Conservation (phyloP, 352 stramenopile species). For the Phytophthora multivora region DNA sequence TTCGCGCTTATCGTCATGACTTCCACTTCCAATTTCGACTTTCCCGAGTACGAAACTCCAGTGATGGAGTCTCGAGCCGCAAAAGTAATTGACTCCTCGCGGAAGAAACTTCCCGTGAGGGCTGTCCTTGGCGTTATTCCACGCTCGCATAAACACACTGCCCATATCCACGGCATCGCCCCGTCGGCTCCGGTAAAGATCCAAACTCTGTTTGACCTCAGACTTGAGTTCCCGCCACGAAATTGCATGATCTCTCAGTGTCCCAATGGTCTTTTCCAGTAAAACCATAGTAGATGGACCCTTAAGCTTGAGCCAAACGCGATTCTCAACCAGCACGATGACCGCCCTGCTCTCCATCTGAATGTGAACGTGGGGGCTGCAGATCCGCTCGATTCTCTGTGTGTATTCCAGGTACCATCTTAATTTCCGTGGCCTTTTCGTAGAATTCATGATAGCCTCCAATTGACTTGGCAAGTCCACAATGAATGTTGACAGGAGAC, state of each 20-base stretch:
- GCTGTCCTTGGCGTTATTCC: slow-evolving; percentile 49
- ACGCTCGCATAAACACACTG: slow-evolving; percentile 46
- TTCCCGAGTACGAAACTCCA: slow-evolving; percentile 57
- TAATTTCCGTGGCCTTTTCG: slow-evolving; percentile 63
- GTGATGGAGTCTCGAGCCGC: slow-evolving; percentile 51
- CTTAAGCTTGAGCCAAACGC: slow-evolving; percentile 49
- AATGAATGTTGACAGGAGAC: slow-evolving; percentile 47
- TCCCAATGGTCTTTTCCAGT: slow-evolving; percentile 44
- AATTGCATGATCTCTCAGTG: slow-evolving; percentile 35
- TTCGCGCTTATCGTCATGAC: slow-evolving; percentile 44
- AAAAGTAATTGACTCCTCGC: slow-evolving; percentile 49
- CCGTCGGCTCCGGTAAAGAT: neutral
- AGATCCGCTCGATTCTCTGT: slow-evolving; percentile 39
- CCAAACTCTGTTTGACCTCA: slow-evolving; percentile 37
- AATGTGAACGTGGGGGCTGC: slow-evolving; percentile 31
- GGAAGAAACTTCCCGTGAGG: slow-evolving; percentile 22
- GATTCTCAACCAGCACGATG: slow-evolving; percentile 36
- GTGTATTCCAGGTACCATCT: slow-evolving; percentile 62
- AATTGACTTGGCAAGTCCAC: slow-evolving; percentile 46
- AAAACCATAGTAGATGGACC: slow-evolving; percentile 35
- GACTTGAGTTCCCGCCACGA: slow-evolving; percentile 49
- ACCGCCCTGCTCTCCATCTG: slow-evolving; percentile 27
- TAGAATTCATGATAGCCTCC: slow-evolving; percentile 48
- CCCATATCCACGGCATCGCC: slow-evolving; percentile 27
- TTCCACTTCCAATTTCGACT: slow-evolving; percentile 66